A percentile compares a stretch with the other conserved stretches of the same genome.
phyloP scores from a whole-genome alignment of 106 monocot genomes.

The Vanilla planifolia region DNA sequence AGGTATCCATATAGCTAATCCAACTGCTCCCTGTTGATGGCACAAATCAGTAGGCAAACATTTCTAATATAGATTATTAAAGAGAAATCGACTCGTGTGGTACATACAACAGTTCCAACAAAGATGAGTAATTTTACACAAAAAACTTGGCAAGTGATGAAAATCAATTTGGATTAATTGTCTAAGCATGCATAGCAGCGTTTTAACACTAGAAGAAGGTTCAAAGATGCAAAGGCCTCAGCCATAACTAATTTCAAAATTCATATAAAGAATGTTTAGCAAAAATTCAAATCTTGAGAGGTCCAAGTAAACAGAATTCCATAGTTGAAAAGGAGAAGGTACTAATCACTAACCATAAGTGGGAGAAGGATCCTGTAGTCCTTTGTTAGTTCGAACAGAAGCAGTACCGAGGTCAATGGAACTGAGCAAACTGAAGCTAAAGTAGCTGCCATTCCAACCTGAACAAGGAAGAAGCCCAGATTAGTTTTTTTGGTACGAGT shows the following conservation, averaged over 20 bases:
- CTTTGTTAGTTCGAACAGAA: slow-evolving; percentile 97
- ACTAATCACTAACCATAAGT: slow-evolving; percentile 63
- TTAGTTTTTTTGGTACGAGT: not conserved
- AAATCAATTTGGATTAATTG: no score
- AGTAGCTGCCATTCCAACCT: slow-evolving; percentile 99
- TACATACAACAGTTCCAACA: no score
- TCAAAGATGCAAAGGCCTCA: not conserved
- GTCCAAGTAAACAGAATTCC: not conserved
- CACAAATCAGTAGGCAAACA: no score
- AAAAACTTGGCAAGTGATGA: no score
- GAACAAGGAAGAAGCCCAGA: slow-evolving; percentile 6
- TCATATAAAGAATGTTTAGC: not conserved
- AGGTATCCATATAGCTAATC: slow-evolving; percentile 99
- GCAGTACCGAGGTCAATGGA: slow-evolving; percentile 94
- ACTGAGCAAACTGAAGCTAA: slow-evolving; percentile 99
- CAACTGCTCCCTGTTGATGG: slow-evolving; percentile 82
- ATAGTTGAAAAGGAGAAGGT: not conserved
- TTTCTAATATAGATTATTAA: no score
- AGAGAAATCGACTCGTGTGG: no score
- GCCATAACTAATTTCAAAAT: not conserved
- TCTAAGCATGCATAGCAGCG: not conserved
- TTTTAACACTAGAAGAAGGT: not conserved
- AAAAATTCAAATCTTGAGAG: not conserved
- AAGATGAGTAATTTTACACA: no score
- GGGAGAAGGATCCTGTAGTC: slow-evolving; percentile 98